phyloP scores from a whole-genome alignment of 2,329 filamentous ascomycete species.

The Acarospora socialis region DNA sequence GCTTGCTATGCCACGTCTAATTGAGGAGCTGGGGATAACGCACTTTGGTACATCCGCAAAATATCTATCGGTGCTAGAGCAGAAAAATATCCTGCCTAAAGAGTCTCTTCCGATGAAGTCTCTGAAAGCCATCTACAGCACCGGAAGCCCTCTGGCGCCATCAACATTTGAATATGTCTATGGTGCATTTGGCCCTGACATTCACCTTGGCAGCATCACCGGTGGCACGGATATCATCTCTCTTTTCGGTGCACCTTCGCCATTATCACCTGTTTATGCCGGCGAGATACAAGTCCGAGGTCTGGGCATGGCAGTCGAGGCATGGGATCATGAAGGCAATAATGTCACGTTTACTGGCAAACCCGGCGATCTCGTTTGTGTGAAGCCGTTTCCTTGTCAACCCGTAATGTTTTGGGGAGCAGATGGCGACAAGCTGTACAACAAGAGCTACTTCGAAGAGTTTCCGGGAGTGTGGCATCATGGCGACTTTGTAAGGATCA shows the following conservation, averaged over 20 bases:
- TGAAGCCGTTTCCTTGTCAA: constrained; percentile 74
- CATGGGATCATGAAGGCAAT: constrained; percentile 41
- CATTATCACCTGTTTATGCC: constrained; percentile 54
- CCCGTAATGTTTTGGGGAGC: constrained; percentile 78
- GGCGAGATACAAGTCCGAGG: constrained; percentile 68
- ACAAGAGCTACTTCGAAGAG: constrained; percentile 71
- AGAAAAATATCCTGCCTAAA: constrained; percentile 51
- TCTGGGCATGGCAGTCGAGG: constrained; percentile 60
- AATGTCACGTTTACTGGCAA: constrained; percentile 48
- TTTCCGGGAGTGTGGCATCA: constrained; percentile 76
- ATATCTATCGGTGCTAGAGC: constrained; percentile 81
- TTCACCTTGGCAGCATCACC: constrained; percentile 87
- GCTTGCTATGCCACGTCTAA: constrained; percentile 66
- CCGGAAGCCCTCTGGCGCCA: constrained; percentile 79
- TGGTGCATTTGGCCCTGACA: constrained; percentile 57
- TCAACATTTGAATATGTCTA: constrained; percentile 91
- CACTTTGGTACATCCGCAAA: constrained; percentile 94
- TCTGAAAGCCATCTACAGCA: constrained; percentile 81
- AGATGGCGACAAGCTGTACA: constrained; percentile 61
- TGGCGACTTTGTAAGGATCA: constrained; percentile 72
- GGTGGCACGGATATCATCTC: constrained; percentile 96
- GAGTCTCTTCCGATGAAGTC: constrained; percentile 33
- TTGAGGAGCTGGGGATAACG: constrained; percentile 68
- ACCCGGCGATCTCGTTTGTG: constrained; percentile 79
- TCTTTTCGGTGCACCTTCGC: constrained; percentile 76